Evolutionary conservation across 768 basidiomycete genomes (phyloP).

Genomic region (Auricularia sp.): DNA sequence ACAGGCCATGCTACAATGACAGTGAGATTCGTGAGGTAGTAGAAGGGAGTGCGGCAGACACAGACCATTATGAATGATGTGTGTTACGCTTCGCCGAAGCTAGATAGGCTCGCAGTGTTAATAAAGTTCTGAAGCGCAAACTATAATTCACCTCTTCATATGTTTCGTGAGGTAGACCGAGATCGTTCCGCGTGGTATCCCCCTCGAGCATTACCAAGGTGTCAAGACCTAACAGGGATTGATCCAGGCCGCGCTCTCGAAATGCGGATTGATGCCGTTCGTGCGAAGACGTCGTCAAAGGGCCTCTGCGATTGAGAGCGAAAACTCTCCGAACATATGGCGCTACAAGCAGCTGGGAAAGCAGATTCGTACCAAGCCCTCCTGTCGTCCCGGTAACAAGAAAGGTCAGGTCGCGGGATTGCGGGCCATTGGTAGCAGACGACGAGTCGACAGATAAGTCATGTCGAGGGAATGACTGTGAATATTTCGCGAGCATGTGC

Average conservation of each 20-base stretch:
- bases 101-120: neutral
- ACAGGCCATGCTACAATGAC: slow-evolving; percentile 25
- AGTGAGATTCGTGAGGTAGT: neutral
- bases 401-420: neutral
- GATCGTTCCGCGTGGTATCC: slow-evolving; percentile 13
- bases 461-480: slow-evolving; percentile 7
- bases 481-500: slow-evolving; percentile 33
- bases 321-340: neutral
- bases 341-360: neutral
- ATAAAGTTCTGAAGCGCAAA: slow-evolving; percentile 10
- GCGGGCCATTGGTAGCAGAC: neutral
- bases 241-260: neutral
- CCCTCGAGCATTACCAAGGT: slow-evolving; percentile 6
- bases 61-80: neutral
- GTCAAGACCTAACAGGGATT: neutral
- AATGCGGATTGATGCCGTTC: neutral
- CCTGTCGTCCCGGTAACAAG: neutral
- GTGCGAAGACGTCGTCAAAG: neutral
- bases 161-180: slow-evolving; percentile 14
- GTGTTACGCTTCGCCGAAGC: neutral
- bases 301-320: neutral
- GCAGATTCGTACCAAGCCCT: neutral
- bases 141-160: slow-evolving; percentile 23
- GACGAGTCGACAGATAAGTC: neutral
- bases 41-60: neutral